phyloP scores from a whole-genome alignment of 1,284 basidiomycete genomes.

The Ceratobasidium sp. region DNA sequence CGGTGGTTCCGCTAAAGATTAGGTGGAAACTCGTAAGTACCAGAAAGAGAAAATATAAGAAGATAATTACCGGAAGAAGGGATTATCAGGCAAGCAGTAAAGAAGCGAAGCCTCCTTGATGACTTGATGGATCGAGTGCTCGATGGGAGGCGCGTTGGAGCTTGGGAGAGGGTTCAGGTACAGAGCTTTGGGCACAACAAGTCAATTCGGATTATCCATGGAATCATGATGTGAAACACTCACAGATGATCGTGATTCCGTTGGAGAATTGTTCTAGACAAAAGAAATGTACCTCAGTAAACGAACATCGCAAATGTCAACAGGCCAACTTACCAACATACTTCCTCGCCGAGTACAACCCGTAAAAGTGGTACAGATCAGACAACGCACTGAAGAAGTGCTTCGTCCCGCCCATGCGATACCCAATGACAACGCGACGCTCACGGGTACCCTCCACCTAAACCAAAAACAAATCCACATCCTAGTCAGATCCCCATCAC shows the following conservation, averaged over 20 bases:
- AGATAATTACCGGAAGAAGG: constrained; percentile 76
- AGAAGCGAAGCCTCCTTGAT: constrained; percentile 96
- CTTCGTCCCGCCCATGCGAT: constrained; percentile 90
- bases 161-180: constrained; percentile 91
- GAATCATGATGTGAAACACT: constrained; percentile 45
- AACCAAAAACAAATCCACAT: neutral
- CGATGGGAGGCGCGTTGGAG: constrained; percentile 85
- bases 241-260: constrained; percentile 92
- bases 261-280: constrained; percentile 91
- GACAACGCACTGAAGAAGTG: constrained; percentile 93
- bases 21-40: too few relatives aligned
- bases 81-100: constrained; percentile 96
- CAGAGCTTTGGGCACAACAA: constrained; percentile 62
- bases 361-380: constrained; percentile 98
- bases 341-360: constrained; percentile 93
- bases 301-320: neutral
- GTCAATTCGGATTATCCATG: neutral
- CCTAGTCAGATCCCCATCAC: neutral
- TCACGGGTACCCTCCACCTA: constrained; percentile 87
- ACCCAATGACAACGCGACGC: constrained; percentile 94
- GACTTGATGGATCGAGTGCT: constrained; percentile 94
- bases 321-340: constrained; percentile 77
- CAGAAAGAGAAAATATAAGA: too few relatives aligned
- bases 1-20: too few relatives aligned
- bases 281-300: neutral